A percentile compares a stretch with the other conserved stretches of the same genome.
These are phyloP conservation scores for Erodium maritimum DNA, from an alignment of 345 rosid species.

Conservation along the genomic window DNA sequence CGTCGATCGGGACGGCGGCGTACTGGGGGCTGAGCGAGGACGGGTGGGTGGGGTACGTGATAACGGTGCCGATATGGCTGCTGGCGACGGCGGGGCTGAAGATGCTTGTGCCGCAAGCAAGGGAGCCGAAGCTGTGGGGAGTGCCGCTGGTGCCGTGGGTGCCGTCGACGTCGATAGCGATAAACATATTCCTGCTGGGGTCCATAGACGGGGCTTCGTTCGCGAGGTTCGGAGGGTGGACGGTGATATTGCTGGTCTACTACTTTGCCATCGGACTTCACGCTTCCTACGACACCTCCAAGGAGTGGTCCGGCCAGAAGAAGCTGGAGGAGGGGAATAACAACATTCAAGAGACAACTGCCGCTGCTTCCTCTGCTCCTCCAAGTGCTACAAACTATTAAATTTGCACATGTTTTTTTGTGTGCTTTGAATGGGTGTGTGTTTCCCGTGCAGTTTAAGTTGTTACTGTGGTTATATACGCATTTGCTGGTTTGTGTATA, in stretches of 20 bases:
- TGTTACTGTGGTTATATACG: no score
- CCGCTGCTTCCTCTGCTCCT: not conserved
- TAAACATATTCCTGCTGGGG: conserved; percentile 36
- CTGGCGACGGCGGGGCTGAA: conserved; percentile 15
- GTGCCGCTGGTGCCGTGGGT: conserved; percentile 40
- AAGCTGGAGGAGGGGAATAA: not conserved
- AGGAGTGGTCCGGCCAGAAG: conserved; percentile 2
- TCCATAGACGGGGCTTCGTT: conserved; percentile 25
- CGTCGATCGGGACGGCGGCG: conserved; percentile 21
- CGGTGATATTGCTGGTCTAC: conserved; percentile 19
- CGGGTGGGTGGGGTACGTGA: conserved; percentile 29
- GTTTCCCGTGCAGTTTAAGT: no score
- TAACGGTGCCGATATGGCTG: conserved; percentile 27
- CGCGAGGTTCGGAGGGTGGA: conserved; percentile 27
- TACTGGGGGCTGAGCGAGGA: conserved; percentile 19
- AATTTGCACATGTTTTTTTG: no score
- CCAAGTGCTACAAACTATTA: no score
- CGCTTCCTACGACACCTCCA: conserved; percentile 19
- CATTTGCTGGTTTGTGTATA: no score
- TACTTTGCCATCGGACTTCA: conserved; percentile 27
- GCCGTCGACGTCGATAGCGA: conserved; percentile 26
- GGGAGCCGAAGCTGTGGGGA: conserved; percentile 27
- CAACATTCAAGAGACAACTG: not conserved
- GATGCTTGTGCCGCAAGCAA: conserved; percentile 25
- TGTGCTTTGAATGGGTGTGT: no score